Percentiles rank a stretch among this genome's conserved stretches.
Evolutionary conservation across 257 asterid species (phyloP).

Genomic region (Salvia miltiorrhiza): DNA sequence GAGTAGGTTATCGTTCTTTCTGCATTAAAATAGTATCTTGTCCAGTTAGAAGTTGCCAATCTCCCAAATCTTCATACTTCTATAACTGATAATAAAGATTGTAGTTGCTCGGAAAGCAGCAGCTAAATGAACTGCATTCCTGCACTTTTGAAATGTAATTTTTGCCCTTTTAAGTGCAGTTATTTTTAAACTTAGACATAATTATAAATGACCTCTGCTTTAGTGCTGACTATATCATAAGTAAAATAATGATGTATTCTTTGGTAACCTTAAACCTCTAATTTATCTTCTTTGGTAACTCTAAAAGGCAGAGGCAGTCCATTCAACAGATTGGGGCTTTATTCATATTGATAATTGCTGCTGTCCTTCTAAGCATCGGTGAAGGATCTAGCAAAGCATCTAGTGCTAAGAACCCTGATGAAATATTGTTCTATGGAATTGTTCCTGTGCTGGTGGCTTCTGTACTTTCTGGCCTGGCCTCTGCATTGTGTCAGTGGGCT

Average conservation of each 20-base stretch:
- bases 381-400: constrained; percentile 89
- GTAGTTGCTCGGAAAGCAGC: neutral
- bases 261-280: neutral
- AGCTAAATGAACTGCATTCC: neutral
- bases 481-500: constrained; percentile 99
- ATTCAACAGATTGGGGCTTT: constrained; percentile 92
- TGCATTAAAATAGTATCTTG: constrained; percentile 5
- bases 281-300: constrained; percentile 3
- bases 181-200: neutral
- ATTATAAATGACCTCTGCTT: neutral
- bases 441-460: constrained; percentile 89
- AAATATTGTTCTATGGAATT: constrained; percentile 74
- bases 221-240: neutral
- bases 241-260: neutral
- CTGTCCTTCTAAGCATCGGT: constrained; percentile 79
- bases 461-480: constrained; percentile 94
- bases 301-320: constrained; percentile 81
- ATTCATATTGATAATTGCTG: constrained; percentile 84
- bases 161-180: neutral
- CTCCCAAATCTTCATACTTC: neutral
- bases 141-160: neutral
- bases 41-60: constrained; percentile 9
- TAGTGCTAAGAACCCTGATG: constrained; percentile 57
- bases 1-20: neutral
- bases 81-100: neutral